Evolutionary conservation across 2,329 filamentous ascomycete species (phyloP).

Genomic region (Penicillium griseofulvum): DNA sequence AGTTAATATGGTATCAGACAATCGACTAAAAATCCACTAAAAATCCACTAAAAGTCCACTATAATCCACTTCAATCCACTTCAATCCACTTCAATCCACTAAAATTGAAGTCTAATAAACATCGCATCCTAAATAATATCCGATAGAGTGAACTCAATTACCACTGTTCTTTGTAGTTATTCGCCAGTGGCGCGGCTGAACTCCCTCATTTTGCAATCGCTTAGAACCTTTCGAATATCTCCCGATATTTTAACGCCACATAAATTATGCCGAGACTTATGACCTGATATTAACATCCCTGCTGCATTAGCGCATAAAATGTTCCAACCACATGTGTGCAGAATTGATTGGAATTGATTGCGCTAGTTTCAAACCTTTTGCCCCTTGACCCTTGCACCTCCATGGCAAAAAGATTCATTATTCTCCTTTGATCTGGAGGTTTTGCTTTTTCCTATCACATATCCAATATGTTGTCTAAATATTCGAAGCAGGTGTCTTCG

Average conservation of each 20-base stretch:
- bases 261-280: background rate
- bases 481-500: constrained; percentile 12
- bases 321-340: background rate
- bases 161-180: too few relatives aligned
- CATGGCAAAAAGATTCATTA: background rate
- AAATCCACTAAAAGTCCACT: too few relatives aligned
- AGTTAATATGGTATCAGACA: background rate
- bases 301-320: background rate
- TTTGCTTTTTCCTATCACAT: background rate
- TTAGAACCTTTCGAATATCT: too few relatives aligned
- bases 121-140: too few relatives aligned
- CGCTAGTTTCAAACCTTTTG: background rate
- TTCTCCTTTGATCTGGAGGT: background rate
- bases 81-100: too few relatives aligned
- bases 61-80: too few relatives aligned
- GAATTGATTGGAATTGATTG: background rate
- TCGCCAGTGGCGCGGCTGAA: too few relatives aligned
- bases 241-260: background rate
- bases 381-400: background rate
- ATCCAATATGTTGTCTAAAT: constrained; percentile 11
- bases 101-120: too few relatives aligned
- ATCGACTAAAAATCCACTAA: background rate
- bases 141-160: too few relatives aligned
- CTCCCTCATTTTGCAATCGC: too few relatives aligned
- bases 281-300: background rate